Percentiles rank a stretch among this genome's conserved stretches.
Conservation (phyloP, 768 basidiomycete species). For the Lactarius sp. region DNA sequence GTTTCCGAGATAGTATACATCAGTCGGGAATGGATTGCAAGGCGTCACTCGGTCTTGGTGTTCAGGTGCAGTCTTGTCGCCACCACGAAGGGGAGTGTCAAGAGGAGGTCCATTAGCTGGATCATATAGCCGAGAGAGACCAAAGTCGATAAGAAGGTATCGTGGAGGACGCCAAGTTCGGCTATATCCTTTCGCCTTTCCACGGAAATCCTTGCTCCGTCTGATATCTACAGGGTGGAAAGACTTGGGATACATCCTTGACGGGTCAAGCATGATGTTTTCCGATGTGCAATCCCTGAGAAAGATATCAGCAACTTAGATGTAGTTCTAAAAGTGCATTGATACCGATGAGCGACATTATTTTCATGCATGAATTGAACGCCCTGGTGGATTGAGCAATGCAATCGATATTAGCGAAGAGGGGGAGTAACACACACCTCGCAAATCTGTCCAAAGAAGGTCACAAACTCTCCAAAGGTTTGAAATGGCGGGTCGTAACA, state of each 20-base stretch:
- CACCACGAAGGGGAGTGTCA: constrained; percentile 5
- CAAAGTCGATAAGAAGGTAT: constrained; percentile 15
- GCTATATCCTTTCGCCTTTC: constrained; percentile 1
- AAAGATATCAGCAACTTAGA: background rate
- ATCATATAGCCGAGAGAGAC: constrained; percentile 10
- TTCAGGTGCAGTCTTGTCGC: constrained; percentile 6
- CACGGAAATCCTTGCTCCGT: constrained; percentile 5
- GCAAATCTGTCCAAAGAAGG: constrained; percentile 27
- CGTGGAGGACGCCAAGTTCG: background rate
- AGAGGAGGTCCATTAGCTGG: constrained; percentile 9
- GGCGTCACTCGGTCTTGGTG: constrained; percentile 3
- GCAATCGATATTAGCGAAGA: background rate
- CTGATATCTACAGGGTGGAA: constrained; percentile 11
- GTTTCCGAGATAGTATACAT: constrained; percentile 12
- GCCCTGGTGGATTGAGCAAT: background rate
- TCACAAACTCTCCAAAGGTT: constrained; percentile 27
- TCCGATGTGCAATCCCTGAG: constrained; percentile 6
- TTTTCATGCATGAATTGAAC: constrained; percentile 13
- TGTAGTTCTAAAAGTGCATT: background rate
- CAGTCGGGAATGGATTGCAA: constrained; percentile 19
- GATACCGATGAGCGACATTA: constrained; percentile 15
- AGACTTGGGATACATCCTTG: constrained; percentile 10
- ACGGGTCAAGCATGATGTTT: constrained; percentile 22
- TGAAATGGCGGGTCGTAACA: constrained; percentile 28
- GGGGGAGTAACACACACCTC: constrained; percentile 16